Evolutionary conservation across 495 filamentous ascomycete genomes (phyloP).

Genomic region (Neurospora africana): DNA sequence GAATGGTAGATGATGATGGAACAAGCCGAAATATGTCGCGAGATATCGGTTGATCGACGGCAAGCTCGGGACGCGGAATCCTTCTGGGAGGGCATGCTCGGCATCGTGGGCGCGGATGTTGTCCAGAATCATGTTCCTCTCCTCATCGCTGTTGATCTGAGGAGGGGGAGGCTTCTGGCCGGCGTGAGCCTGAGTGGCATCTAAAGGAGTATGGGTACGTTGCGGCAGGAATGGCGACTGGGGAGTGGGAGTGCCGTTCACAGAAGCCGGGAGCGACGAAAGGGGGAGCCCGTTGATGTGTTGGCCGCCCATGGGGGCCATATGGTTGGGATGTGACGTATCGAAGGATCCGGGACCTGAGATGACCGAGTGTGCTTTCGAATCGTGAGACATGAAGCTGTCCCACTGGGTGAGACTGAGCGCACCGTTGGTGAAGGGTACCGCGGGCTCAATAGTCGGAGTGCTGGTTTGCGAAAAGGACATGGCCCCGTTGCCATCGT

Average conservation of each 20-base stretch:
- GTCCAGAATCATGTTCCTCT: constrained; percentile 71
- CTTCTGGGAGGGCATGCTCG: constrained; percentile 73
- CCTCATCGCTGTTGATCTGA: constrained; percentile 63
- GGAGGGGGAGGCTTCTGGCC: constrained; percentile 57
- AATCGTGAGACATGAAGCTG: constrained; percentile 57
- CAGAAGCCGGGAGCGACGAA: constrained; percentile 58
- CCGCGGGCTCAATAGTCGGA: constrained; percentile 57
- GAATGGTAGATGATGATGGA: constrained; percentile 95
- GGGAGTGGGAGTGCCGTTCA: constrained; percentile 66
- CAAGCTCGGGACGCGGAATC: constrained; percentile 75
- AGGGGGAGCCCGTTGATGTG: constrained; percentile 50
- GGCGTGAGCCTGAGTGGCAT: constrained; percentile 45
- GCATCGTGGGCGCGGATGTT: constrained; percentile 71
- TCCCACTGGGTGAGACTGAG: constrained; percentile 85
- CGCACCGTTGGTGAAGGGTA: constrained; percentile 59
- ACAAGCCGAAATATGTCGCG: constrained; percentile 91
- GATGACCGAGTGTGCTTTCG: constrained; percentile 57
- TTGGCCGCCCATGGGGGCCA: constrained; percentile 58
- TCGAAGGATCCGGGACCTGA: constrained; percentile 58
- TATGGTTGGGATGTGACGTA: constrained; percentile 48
- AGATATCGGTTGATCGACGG: constrained; percentile 77
- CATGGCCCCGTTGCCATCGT: constrained; percentile 60
- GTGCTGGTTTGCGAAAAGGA: constrained; percentile 61
- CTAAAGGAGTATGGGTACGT: constrained; percentile 55
- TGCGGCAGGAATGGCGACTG: constrained; percentile 50